Evolutionary conservation across 345 rosid species (phyloP), one percentile per base, ranked within the genome.

Genomic region (Eucalyptus leucophloia): DNA sequence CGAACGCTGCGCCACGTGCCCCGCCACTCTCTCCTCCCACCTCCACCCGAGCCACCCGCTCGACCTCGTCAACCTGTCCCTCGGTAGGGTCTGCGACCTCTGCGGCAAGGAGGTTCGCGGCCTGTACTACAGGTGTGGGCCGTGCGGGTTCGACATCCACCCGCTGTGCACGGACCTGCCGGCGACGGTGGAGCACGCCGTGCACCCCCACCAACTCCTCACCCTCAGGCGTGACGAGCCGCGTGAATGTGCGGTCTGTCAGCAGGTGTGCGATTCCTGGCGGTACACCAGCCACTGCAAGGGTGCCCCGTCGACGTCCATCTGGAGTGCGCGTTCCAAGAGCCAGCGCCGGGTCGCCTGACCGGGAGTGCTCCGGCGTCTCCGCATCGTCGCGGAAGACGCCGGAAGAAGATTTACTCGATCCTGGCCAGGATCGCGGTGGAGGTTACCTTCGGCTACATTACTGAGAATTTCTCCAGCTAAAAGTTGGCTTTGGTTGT

Each of bases 131-230:
- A 62, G 91, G 80, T 93, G 94, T 91, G 65, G 85, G 89, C n/a
- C 77, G 15, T 94, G 94, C 45, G 92, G 90, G 45, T 92, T 94
- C 40, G 91, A 95, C 54, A 90, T 90, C 21, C 94, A 95, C 87
- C 93, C 94, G 1, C 30, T 87, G 7, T 92, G 95, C 91, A 91
- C 94, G 19, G 87, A 92, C 85, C 56, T 92, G 53, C 93, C 95
- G 23, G 88, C 34, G 82, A 47, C 87, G 37, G 85, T 92, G 49
- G 87, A 69, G 49, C 93, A 91, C 72, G 87, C 94, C 91, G 0
- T 1, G 21, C 21, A 6, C 87, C 92, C 90, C 45, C 54, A 62
- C n/a, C 94, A 90, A 89, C 89, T 72, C 17, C 89, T 92, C 90
- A 91, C 88, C 81, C 86, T 94, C 88, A 89, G 72, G 49, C 88